phyloP scores from a whole-genome alignment of 257 asterid species.

The Nicotiana obtusifolia region DNA sequence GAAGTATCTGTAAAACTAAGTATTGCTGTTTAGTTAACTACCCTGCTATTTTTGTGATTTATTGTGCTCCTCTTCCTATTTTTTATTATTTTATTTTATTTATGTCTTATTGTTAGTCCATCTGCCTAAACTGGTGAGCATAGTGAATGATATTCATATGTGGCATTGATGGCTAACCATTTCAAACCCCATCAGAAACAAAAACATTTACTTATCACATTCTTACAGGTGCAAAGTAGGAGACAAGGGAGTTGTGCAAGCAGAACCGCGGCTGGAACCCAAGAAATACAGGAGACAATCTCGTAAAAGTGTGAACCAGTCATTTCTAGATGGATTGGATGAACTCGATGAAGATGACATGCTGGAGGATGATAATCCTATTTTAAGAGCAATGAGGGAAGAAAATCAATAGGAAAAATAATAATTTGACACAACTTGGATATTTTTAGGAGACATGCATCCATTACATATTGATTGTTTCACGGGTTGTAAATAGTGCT shows the following conservation, averaged over 20 bases:
- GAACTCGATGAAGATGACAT: conserved; percentile 53
- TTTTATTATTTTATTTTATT: neutral
- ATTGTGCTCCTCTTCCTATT: neutral
- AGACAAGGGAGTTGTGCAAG: conserved; percentile 71
- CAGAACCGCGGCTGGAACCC: conserved; percentile 77
- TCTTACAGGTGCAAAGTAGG: no score
- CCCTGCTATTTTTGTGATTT: neutral
- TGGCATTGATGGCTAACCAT: neutral
- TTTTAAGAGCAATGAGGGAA: no score
- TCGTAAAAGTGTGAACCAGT: conserved; percentile 78
- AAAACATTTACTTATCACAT: conserved; percentile 10
- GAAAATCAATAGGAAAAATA: conserved; percentile 16
- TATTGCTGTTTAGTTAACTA: neutral
- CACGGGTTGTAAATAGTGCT: neutral
- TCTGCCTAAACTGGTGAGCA: neutral
- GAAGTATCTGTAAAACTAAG: neutral
- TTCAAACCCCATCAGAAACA: neutral
- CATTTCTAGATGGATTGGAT: conserved; percentile 63
- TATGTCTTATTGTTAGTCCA: neutral
- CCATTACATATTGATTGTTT: neutral
- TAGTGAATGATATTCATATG: neutral
- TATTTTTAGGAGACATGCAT: neutral
- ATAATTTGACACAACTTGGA: neutral
- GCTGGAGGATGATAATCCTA: conserved; percentile 31
- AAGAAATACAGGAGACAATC: conserved; percentile 92